Base-by-base conservation (phyloP, 257 asterid species). In the Scutellaria baicalensis region DNA sequence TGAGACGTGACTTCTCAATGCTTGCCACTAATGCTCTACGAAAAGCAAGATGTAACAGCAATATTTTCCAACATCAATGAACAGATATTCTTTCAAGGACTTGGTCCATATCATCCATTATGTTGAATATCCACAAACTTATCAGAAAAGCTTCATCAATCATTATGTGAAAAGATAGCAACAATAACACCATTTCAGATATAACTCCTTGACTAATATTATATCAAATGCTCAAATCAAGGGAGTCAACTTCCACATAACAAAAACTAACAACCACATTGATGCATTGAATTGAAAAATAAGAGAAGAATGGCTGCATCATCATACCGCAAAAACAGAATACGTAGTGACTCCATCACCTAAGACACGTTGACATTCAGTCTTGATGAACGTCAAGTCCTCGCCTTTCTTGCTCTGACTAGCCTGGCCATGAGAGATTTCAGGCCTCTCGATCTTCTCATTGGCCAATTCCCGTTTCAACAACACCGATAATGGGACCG, bases 331-430 rank as follows among this genome's bases (percentile, higher is more conserved):
- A 6, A 88, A 93, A 75, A 90, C 98, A 7, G 96, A 90, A 78
- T 70, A 93, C 9, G 95, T 91, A 74, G 95, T 83, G 75, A 93
- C 88, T 73, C 95, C 97, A 85, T 93, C 98, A 21, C 94, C 97
- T 76, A 90, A 77, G 39, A 75, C 88, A 65, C 97, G 75, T 63
- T 93, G 88, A 60, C 98, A 89, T 77, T 91, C 97, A 0, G 98
- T 84, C 89, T 90, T 93, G 64, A 93, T 66, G 60, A 93, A 72
- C 9, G 95, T 93, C 70, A 88, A 85, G 74, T 93, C 98, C 80
- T 93, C 98, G 9, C 98, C 98, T 78, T 93, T 93, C 89, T 91
- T 93, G 87, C 94, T 90, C 84, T 93, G 96, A 48, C 82, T 82
- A 42, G 95, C 96, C 72, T 87, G 96, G 4, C 97, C 97, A 52